These are phyloP conservation scores for Trichoderma orchidacearum DNA, from an alignment of 495 filamentous ascomycete species.

Conservation along the genomic window DNA sequence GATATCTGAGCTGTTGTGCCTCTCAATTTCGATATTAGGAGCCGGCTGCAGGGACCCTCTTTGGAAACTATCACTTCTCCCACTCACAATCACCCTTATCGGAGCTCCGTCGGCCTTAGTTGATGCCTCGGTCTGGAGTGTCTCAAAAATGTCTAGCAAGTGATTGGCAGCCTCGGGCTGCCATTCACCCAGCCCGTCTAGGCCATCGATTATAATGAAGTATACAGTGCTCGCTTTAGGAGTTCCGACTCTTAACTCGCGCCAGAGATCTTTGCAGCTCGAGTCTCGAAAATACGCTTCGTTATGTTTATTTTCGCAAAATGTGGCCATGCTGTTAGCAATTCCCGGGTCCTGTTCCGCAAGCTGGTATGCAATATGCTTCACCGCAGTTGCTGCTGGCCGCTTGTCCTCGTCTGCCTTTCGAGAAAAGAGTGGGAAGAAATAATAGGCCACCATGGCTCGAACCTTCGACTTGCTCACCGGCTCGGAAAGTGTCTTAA, in stretches of 20 bases:
- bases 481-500: slow-evolving; percentile 5
- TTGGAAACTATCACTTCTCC: neutral
- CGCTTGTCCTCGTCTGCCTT: slow-evolving; percentile 8
- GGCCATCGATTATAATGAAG: slow-evolving; percentile 12
- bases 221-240: slow-evolving; percentile 9
- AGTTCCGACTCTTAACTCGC: slow-evolving; percentile 7
- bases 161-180: neutral
- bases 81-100: neutral
- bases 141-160: slow-evolving; percentile 3
- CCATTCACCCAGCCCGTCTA: neutral
- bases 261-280: slow-evolving; percentile 11
- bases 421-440: slow-evolving; percentile 6
- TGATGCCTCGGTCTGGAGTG: neutral
- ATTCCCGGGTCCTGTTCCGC: slow-evolving; percentile 12
- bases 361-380: slow-evolving; percentile 10
- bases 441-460: slow-evolving; percentile 9
- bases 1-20: neutral
- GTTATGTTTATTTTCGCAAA: slow-evolving; percentile 7
- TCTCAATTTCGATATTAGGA: neutral
- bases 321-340: slow-evolving; percentile 7
- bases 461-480: neutral
- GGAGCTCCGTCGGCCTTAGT: neutral
- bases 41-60: neutral
- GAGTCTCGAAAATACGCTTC: slow-evolving; percentile 11
- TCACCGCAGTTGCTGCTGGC: slow-evolving; percentile 10